Base-by-base conservation (phyloP, 2,329 filamentous ascomycete genomes). In the Fusarium nelsonii region DNA sequence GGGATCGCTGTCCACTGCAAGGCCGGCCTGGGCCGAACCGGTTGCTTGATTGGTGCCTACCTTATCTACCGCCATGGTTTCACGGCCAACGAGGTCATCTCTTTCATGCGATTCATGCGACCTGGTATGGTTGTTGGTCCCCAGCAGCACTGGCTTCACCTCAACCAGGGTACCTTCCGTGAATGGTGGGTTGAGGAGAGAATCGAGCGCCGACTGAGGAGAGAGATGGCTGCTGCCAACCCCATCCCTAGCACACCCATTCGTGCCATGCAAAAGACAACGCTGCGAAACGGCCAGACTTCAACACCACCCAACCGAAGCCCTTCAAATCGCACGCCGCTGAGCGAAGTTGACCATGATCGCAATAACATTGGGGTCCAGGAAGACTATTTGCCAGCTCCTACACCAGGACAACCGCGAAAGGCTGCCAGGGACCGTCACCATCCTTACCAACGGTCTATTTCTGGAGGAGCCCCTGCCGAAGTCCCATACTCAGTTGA, bases 51-150 rank as follows among this genome's bases (percentile, higher is more conserved):
- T 75, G 96, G 96, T 61, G 96, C 96, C 33, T 99, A 99, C 77
- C 86, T 99, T 65, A 98, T 99, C 77, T 99, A 99, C 84, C 90
- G 94, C 71, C 92, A 98, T 79, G 96, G 93, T 59, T 99, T 98
- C 81, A 98, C 95, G 8, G 96, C 96, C 70, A 97, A 98, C 77
- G 95, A 97, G 81, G 89, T 97, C 75, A 98, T 98, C 78, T 92
- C 94, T 4, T 99, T 94, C 80, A 98, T 99, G 95, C 91, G 95
- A 65, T 99, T 99, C 82, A 98, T 98, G 95, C 88, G 95, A 61
- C 96, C 96, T 0, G 96, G 96, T 54, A 99, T 99, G 96, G 96
- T 99, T 8, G 96, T 99, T 54, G 96, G 96, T 1, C 96, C 96
- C 39, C 96, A 99, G 78, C 96, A 99, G 81, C 96, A 99, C 81